Conservation (phyloP, 495 filamentous ascomycete genomes). For the Cercophora samala region DNA sequence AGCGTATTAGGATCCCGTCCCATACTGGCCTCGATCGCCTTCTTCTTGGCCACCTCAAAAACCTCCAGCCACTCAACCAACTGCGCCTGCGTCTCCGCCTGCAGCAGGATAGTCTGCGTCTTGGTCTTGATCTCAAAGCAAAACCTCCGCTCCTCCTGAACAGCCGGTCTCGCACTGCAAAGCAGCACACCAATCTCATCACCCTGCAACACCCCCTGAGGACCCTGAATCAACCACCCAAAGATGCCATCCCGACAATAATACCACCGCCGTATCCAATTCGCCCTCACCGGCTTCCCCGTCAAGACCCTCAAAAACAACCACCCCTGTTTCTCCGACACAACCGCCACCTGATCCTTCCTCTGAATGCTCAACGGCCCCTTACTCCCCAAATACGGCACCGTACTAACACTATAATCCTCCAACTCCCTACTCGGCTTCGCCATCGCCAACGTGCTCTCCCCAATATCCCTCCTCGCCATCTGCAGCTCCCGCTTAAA, state of each 20-base stretch:
- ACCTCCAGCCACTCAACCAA: slow-evolving; percentile 87
- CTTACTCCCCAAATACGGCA: slow-evolving; percentile 74
- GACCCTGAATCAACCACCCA: slow-evolving; percentile 87
- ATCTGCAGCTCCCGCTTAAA: slow-evolving; percentile 75
- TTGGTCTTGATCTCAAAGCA: slow-evolving; percentile 99
- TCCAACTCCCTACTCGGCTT: slow-evolving; percentile 88
- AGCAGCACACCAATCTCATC: slow-evolving; percentile 94
- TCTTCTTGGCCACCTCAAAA: slow-evolving; percentile 90
- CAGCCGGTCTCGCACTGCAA: slow-evolving; percentile 84
- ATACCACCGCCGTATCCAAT: slow-evolving; percentile 90
- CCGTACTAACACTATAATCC: slow-evolving; percentile 82
- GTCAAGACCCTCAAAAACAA: slow-evolving; percentile 76
- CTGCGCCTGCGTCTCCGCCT: slow-evolving; percentile 88
- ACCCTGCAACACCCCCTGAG: slow-evolving; percentile 86
- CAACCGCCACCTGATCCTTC: slow-evolving; percentile 43
- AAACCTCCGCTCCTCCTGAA: slow-evolving; percentile 89
- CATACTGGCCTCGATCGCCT: slow-evolving; percentile 76
- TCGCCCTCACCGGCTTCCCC: slow-evolving; percentile 81
- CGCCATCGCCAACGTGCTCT: slow-evolving; percentile 62
- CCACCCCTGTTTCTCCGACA: slow-evolving; percentile 89
- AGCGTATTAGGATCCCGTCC: slow-evolving; percentile 55
- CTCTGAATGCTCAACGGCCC: slow-evolving; percentile 57
- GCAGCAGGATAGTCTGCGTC: slow-evolving; percentile 80
- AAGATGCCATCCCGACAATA: slow-evolving; percentile 94
- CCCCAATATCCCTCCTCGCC: slow-evolving; percentile 80